Percentiles rank a stretch among this genome's conserved stretches.
These are phyloP conservation scores for Pugionium dolabratum DNA, from an alignment of 345 rosid species.

Conservation along the genomic window DNA sequence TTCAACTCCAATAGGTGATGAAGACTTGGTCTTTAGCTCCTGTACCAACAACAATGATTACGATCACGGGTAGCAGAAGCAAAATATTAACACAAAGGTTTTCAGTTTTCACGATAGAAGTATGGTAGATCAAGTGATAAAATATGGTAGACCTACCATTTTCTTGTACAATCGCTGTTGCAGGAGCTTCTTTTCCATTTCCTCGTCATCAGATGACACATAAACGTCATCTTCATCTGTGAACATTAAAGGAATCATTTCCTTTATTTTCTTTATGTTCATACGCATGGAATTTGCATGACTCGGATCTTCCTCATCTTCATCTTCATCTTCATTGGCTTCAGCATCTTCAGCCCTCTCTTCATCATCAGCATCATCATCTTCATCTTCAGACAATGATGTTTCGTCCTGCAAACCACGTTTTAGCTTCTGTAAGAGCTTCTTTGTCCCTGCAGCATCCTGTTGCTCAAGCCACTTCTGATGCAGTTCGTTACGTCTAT, in stretches of 20 bases:
- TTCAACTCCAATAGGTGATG: constrained; percentile 61
- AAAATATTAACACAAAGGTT: constrained; percentile 10
- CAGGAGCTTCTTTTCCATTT: constrained; percentile 54
- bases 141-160: constrained; percentile 57
- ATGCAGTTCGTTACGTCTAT: constrained; percentile 83
- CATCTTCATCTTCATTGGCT: constrained; percentile 46
- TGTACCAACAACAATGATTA: constrained; percentile 43
- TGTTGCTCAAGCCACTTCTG: constrained; percentile 92
- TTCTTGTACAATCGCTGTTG: constrained; percentile 53
- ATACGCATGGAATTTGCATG: constrained; percentile 50
- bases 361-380: constrained; percentile 45
- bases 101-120: constrained; percentile 6
- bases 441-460: constrained; percentile 84
- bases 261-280: constrained; percentile 73
- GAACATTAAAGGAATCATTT: constrained; percentile 86
- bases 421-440: constrained; percentile 68
- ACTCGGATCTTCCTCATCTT: constrained; percentile 48
- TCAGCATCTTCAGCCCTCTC: constrained; percentile 50
- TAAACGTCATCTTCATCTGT: constrained; percentile 79
- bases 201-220: constrained; percentile 89
- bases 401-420: constrained; percentile 51
- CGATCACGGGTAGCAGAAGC: constrained; percentile 16
- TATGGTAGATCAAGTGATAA: constrained; percentile 15
- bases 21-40: constrained; percentile 52
- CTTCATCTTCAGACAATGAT: constrained; percentile 50